These are phyloP conservation scores for Penicillium nucicola DNA, from an alignment of 495 filamentous ascomycete genomes.

Conservation along the genomic window DNA sequence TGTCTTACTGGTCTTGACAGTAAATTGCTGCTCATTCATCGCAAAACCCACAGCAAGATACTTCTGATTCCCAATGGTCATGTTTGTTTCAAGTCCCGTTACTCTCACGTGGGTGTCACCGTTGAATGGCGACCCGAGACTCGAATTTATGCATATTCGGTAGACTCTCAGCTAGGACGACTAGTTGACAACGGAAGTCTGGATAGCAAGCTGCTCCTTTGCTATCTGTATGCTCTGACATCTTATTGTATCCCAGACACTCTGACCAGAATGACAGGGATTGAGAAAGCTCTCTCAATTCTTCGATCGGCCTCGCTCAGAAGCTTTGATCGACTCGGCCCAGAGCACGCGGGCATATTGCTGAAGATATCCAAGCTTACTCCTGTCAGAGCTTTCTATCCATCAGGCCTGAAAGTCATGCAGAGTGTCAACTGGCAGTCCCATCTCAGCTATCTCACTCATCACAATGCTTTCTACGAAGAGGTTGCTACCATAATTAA, in stretches of 20 bases:
- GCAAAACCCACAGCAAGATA: too few species aligned
- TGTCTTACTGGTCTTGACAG: too few species aligned
- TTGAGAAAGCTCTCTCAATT: slow-evolving; percentile 53
- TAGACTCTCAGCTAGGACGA: slow-evolving; percentile 49
- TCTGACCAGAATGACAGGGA: slow-evolving; percentile 57
- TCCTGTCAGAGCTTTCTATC: slow-evolving; percentile 56
- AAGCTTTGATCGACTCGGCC: slow-evolving; percentile 50
- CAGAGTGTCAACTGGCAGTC: too few species aligned
- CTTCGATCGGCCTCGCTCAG: slow-evolving; percentile 46
- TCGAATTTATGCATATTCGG: slow-evolving; percentile 39
- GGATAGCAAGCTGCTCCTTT: slow-evolving; percentile 50
- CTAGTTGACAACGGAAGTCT: slow-evolving; percentile 51
- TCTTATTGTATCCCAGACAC: slow-evolving; percentile 56
- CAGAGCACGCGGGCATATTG: slow-evolving; percentile 35
- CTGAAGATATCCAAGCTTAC: too few species aligned
- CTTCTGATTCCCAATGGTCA: too few species aligned
- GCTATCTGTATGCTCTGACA: slow-evolving; percentile 61
- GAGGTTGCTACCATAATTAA: too few species aligned
- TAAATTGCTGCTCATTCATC: too few species aligned
- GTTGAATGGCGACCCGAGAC: not conserved
- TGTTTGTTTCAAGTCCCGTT: slow-evolving; percentile 38
- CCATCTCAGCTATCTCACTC: too few species aligned
- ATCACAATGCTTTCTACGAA: too few species aligned
- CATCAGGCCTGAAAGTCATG: too few species aligned
- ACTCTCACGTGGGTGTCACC: too few species aligned